Conservation (phyloP, 169 alveolate genomes). For the Eimeria necatrix region DNA sequence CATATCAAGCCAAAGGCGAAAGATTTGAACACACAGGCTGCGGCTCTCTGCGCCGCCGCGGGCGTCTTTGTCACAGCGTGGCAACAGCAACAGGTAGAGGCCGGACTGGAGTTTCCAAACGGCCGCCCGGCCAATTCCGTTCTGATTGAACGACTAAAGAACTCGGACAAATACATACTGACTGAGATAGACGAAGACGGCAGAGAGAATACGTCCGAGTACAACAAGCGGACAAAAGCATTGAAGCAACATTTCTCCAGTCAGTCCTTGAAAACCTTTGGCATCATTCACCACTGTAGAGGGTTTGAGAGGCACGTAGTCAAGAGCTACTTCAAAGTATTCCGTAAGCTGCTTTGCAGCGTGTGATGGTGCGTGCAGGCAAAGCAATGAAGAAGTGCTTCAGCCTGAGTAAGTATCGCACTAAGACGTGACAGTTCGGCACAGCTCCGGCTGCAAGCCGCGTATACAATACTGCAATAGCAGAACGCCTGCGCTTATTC, state of each 20-base stretch:
- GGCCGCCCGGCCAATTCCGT: conserved; percentile 64
- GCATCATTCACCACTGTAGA: too few relatives aligned
- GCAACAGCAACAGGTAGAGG: conserved; percentile 81
- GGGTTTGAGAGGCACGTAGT: too few relatives aligned
- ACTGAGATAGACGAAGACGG: conserved; percentile 40
- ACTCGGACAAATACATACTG: conserved; percentile 1
- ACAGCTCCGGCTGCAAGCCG: not conserved
- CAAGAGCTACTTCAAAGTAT: too few relatives aligned
- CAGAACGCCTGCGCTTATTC: not conserved
- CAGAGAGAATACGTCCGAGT: conserved; percentile 13
- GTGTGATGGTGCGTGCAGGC: conserved; percentile 13
- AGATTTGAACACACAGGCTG: conserved; percentile 58
- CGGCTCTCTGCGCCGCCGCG: conserved; percentile 78
- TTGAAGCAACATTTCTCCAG: conserved; percentile 29
- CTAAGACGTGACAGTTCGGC: not conserved
- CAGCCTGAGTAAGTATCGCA: conserved; percentile 24
- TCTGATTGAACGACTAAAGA: conserved; percentile 46
- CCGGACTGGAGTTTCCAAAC: conserved; percentile 73
- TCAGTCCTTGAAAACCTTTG: not conserved
- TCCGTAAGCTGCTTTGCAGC: too few relatives aligned
- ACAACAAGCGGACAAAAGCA: conserved; percentile 5
- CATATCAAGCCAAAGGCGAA: not conserved
- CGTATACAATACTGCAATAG: not conserved
- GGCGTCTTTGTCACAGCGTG: conserved; percentile 77
- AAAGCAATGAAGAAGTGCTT: conserved; percentile 58